Base-by-base conservation (phyloP, 1,139 yeast species). In the Zygosaccharomyces pseudobailii region DNA sequence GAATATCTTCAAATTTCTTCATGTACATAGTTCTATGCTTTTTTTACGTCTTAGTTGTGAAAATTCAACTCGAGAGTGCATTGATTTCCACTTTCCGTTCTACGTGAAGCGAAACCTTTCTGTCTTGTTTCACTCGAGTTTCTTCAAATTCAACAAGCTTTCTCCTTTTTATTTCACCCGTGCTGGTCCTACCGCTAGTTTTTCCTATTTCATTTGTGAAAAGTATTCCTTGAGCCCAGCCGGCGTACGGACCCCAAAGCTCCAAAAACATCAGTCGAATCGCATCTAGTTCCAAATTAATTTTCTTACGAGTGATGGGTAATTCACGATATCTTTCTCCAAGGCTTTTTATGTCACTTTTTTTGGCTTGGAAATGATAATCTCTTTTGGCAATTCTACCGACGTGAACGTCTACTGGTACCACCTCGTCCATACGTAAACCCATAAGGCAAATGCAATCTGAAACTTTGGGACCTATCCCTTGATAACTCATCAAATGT, bases 401-500 rank as follows among this genome's bases (percentile, higher is more conserved):
- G n/a, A 92, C 95, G 62, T 92, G 99, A 0, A 97, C 94, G 64
- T 92, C 99, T 1, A 92, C 88, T 0, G 99, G 99, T 1, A 92
- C 96, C 10, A 88, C 78, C 48, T 84, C 88, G 58, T 85, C 89
- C 68, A 89, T 86, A 58, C 86, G 94, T 44, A 94, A 71, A 1
- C 96, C 86, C 97, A 92, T 90, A 35, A 92, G 71, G 55, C 95
- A 84, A 55, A 84, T 87, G 65, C 99, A 92, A 59, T 94, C 98
- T 0, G 99, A 97, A 1, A 92, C 98, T 67, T 92, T 92, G 0
- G 98, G 97, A 0, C 99, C 99, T 0, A 94, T 97, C 0, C 99
- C 99, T 3, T 78, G 74, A 54, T 86, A 82, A 54, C 78, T 75
- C 52, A 85, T 70, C 39, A 94, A 69, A 50, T 78, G 82, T 17